Base-by-base conservation (phyloP, 331 rosid species). In the Rosa hybrid region DNA sequence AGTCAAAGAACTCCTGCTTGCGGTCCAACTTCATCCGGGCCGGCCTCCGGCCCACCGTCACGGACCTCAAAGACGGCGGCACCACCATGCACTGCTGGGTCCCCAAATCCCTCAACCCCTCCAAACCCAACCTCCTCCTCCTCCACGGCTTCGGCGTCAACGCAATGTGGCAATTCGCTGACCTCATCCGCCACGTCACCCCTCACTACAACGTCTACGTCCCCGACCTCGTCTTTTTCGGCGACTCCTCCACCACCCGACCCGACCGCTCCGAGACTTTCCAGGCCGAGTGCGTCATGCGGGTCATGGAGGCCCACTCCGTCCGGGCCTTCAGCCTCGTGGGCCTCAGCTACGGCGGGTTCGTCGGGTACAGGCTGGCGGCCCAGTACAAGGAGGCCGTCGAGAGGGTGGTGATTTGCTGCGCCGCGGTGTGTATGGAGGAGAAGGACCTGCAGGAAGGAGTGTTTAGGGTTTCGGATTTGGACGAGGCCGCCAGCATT, bases 311-410 rank as follows among this genome's bases (percentile, higher is more conserved):
- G 80, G 90, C 86, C 67, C 77, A 89, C 67, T 74, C 88, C n/a
- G 94, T 85, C 18, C 18, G 17, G 76, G 83, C 67, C 81, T 56
- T 90, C 83, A 83, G 82, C 60, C 27, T 91, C 48, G 91, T 89
- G 76, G 98, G 95, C 71, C 83, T 91, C 74, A 93, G 98, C 85
- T 93, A 93, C 63, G 95, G 98, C 0, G 97, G 98, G n/a, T 90
- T 91, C 12, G 94, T 90, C 0, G 97, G 80, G 18, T 93, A 93
- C 75, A 81, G 88, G 23, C 23, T 91, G 81, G 91, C 90, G 12
- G 94, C 83, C 64, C 74, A 50, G 84, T 80, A 76, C 12, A 21
- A 3, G 23, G 93, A 82, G 38, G 80, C 51, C 17, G 97, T 93
- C 84, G 97, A 90, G 89, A 85, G 82, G 53, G 91, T 91, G 70